Evolutionary conservation across 169 alveolate genomes (phyloP), one percentile per base, ranked within the genome.

Genomic region (Amoebophrya sp.): DNA sequence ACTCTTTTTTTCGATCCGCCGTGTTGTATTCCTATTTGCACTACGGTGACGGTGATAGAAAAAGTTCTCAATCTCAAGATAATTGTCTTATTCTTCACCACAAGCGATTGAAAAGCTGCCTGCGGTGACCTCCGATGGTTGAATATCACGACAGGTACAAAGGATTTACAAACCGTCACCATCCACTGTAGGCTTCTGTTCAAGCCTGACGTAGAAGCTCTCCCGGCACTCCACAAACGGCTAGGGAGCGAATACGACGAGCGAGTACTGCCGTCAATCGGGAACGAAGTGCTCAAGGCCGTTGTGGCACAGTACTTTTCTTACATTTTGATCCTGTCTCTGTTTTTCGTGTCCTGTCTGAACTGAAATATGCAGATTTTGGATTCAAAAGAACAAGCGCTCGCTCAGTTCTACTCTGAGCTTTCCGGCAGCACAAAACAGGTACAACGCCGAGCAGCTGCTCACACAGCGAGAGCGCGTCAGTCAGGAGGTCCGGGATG

Each of bases 201-300:
- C 94, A 95, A 99, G 47, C 99, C 99, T 93, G 93, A 91, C 93
- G 96, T 93, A 91, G 97, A 95, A 54, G 97, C 94, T 94, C 97
- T 96, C 91, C 99, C 99, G 23, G 94, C 97, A 54, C 89, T 98
- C 23, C 99, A 98, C 94, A 96, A 98, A 94, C 96, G 96, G 91
- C 93, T 98, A 40, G 99, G 99, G 33, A 97, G 97, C n/a, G 99
- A 98, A 94, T 98, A 97, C 93, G 99, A 98, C 94, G 99, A 98
- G 91, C 95, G 99, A 77, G 99, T 98, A 66, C 96, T 98, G 41
- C 99, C 99, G 10, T 98, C 99, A 0, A 97, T 98, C 92, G 99
- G 99, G 89, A 98, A 98, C 95, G 99, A 98, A 96, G 98, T 98
- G 41, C 94, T 98, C 77, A 98, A 98, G 96, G 98, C 99, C 18